Base-by-base conservation (phyloP, 2,329 filamentous ascomycete species). In the Ophiostoma triangulosporum region DNA sequence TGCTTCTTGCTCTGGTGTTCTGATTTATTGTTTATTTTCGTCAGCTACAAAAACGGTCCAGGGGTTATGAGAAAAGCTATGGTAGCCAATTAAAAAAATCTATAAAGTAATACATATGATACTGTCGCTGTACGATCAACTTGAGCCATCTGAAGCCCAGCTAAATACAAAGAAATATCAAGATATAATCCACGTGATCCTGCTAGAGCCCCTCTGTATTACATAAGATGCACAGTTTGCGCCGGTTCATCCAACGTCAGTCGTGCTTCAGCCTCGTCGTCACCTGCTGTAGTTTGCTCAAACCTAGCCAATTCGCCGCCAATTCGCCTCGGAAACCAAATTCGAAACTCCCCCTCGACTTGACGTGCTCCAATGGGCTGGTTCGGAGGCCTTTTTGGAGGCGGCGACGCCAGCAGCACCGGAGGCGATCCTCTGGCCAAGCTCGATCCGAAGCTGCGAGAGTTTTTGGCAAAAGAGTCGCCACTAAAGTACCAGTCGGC, bases 401-500 rank as follows among this genome's bases (percentile, higher is more conserved):
- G 48, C 51, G 49, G 54, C 46, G 36, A 48, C 26, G 32, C 24
- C 61, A 69, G 73, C 59, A 66, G 68, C 52, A 22, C 17, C 38
- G 36, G 52, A 31, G 36, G 38, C 26, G 80, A 87, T 64, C 82
- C 86, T 24, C 75, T 88, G 59, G 75, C 77, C 61, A 83, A 86
- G 61, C 81, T 96, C 62, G 88, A 95, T 64, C 86, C 88, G 36
- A 82, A 83, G 59, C 78, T 95, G 54, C 84, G 85, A 63, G 85
- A 91, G 59, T 95, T 90, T 67, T 81, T 95, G 63, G 76, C 89
- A 64, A 82, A 84, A 68, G 87, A 95, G 72, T 84, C 86, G 26
- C 85, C 88, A 31, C 72, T 84, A 61, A 86, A 86, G 69, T 62
- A 46, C 55, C 61, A 57, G 52, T 55, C 38, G 33, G 50, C 33